Evolutionary conservation across 306 rosid genomes (phyloP).

Genomic region (Sechiopsis laciniata): DNA sequence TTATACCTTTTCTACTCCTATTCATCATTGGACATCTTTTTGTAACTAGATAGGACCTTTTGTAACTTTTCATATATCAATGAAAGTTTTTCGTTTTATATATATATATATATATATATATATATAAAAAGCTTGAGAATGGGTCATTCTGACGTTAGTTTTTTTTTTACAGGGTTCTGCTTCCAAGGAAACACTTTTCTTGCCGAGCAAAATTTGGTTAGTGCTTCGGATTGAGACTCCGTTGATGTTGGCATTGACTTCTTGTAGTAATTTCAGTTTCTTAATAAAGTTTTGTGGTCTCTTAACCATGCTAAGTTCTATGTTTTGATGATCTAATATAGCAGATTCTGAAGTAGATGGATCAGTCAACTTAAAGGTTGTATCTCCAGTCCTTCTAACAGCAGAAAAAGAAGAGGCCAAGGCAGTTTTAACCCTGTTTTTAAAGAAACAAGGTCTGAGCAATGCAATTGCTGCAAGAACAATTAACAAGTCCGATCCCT

Average conservation of each 20-base stretch:
- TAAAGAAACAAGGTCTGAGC: slow-evolving; percentile 81
- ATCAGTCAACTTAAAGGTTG: slow-evolving; percentile 35
- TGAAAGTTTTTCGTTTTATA: no score
- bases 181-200: slow-evolving; percentile 42
- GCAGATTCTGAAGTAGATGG: slow-evolving; percentile 50
- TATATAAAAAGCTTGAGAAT: not conserved
- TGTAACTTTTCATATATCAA: no score
- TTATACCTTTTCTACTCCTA: no score
- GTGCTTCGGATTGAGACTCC: slow-evolving; percentile 19
- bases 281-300: slow-evolving; percentile 12
- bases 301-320: slow-evolving; percentile 14
- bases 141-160: slow-evolving; percentile 11
- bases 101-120: no score
- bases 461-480: slow-evolving; percentile 65
- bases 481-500: slow-evolving; percentile 63
- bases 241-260: slow-evolving; percentile 1
- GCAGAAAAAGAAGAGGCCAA: slow-evolving; percentile 97
- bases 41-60: no score
- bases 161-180: slow-evolving; percentile 44
- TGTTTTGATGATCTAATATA: slow-evolving; percentile 22
- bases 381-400: slow-evolving; percentile 56
- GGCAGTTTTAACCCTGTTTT: slow-evolving; percentile 71
- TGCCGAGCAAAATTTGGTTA: slow-evolving; percentile 61
- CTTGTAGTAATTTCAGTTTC: not conserved
- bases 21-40: no score